phyloP scores from a whole-genome alignment of 2,329 filamentous ascomycete genomes.

The Biscogniauxia sp. region DNA sequence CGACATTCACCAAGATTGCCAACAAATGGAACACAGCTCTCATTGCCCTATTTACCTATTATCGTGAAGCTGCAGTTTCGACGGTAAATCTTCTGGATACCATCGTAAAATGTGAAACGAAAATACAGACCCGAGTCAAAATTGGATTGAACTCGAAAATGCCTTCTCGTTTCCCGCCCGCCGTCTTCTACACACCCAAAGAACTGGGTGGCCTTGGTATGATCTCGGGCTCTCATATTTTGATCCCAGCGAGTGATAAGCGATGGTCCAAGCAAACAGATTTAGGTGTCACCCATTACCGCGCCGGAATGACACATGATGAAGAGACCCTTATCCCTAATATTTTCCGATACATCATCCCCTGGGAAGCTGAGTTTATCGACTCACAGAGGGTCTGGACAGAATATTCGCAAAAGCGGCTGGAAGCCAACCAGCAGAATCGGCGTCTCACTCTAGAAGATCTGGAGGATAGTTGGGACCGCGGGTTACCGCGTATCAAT shows the following conservation, averaged over 20 bases:
- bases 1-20: constrained; percentile 98
- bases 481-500: constrained; percentile 95
- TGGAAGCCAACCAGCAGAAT: constrained; percentile 97
- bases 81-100: constrained; percentile 93
- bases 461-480: constrained; percentile 97
- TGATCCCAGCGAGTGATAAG: constrained; percentile 97
- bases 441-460: constrained; percentile 91
- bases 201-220: constrained; percentile 95
- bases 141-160: constrained; percentile 99
- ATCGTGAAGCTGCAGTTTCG: constrained; percentile 93
- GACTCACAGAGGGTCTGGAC: constrained; percentile 99
- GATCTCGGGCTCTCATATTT: constrained; percentile 97
- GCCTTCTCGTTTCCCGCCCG: constrained; percentile 96
- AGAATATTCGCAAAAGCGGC: constrained; percentile 95
- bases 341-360: constrained; percentile 98
- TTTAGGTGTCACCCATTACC: constrained; percentile 93
- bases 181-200: constrained; percentile 98
- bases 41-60: constrained; percentile 97
- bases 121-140: constrained; percentile 98
- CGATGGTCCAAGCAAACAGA: constrained; percentile 98
- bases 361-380: constrained; percentile 98
- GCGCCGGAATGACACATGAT: constrained; percentile 96
- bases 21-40: constrained; percentile 99
- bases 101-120: constrained; percentile 99
- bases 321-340: constrained; percentile 98